phyloP scores from a whole-genome alignment of 805 yeast genomes.

The Nakazawaea ambrosiae region DNA sequence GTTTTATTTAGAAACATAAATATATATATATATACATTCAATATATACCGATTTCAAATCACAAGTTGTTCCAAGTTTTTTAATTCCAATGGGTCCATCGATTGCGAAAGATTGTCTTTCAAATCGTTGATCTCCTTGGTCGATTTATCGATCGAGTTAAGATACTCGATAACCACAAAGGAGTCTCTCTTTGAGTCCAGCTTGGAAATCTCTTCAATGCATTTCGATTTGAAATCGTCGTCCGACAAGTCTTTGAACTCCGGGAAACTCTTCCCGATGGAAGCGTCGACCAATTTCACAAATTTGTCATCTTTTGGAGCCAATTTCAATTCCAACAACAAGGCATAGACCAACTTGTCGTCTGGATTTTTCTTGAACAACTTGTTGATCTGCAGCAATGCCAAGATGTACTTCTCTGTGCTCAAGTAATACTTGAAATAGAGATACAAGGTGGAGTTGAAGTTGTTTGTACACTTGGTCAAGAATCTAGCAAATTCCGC shows the following conservation, averaged over 20 bases:
- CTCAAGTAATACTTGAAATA: constrained; percentile 30
- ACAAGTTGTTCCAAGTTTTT: constrained; percentile 3
- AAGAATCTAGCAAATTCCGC: constrained; percentile 30
- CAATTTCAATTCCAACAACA: constrained; percentile 7
- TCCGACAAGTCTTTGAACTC: not conserved
- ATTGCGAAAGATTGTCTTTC: not conserved
- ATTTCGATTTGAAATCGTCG: constrained; percentile 5
- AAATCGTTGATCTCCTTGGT: constrained; percentile 3
- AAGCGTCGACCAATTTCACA: constrained; percentile 8
- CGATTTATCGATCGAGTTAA: constrained; percentile 1
- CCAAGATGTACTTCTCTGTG: constrained; percentile 32
- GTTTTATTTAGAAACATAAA: not conserved
- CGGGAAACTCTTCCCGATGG: constrained; percentile 7
- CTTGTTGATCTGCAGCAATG: constrained; percentile 36
- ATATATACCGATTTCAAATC: not conserved
- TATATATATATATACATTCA: too few relatives aligned
- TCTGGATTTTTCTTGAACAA: constrained; percentile 13
- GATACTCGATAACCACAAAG: constrained; percentile 4
- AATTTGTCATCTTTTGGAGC: constrained; percentile 6
- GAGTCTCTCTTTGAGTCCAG: constrained; percentile 2
- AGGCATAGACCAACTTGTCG: constrained; percentile 4
- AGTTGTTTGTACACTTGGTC: constrained; percentile 32
- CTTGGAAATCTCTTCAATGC: constrained; percentile 1
- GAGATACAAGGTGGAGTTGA: constrained; percentile 33
- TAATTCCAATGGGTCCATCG: constrained; percentile 5